Conservation (phyloP, 116 monocot species). For the Phalaenopsis hybrid region DNA sequence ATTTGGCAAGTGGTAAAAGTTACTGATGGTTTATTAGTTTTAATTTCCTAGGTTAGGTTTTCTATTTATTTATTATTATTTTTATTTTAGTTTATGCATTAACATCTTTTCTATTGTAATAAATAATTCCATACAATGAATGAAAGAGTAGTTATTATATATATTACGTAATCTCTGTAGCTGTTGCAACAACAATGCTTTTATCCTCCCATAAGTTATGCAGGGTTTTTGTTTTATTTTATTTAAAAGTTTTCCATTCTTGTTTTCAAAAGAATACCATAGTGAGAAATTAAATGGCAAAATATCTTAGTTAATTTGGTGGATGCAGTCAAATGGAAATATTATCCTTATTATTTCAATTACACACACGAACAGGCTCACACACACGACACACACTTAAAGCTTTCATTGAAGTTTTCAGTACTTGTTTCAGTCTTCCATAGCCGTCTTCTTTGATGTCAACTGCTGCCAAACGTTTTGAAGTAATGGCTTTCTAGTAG, state of each 20-base stretch:
- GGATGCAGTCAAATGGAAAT: background rate
- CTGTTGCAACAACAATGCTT: background rate
- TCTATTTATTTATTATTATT: background rate
- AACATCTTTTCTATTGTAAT: background rate
- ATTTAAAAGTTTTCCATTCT: background rate
- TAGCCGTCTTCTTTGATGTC: background rate
- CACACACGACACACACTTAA: background rate
- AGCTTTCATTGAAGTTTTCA: background rate
- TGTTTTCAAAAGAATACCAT: background rate
- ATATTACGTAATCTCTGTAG: too few relatives aligned
- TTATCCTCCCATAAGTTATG: background rate
- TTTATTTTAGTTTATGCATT: background rate
- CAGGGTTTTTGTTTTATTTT: background rate
- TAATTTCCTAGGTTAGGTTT: background rate
- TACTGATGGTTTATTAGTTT: background rate
- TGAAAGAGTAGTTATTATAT: background rate
- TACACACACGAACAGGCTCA: background rate
- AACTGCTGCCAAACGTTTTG: background rate
- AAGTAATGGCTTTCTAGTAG: background rate
- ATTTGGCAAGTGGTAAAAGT: background rate
- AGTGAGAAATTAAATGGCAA: background rate
- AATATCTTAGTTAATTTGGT: background rate
- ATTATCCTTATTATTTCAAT: background rate
- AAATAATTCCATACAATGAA: background rate
- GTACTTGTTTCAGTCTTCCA: background rate